Percentiles rank a stretch among this genome's conserved stretches.
These are phyloP conservation scores for Pseudophaeomoniella oleicola DNA, from an alignment of 2,329 filamentous ascomycete genomes.

Conservation along the genomic window DNA sequence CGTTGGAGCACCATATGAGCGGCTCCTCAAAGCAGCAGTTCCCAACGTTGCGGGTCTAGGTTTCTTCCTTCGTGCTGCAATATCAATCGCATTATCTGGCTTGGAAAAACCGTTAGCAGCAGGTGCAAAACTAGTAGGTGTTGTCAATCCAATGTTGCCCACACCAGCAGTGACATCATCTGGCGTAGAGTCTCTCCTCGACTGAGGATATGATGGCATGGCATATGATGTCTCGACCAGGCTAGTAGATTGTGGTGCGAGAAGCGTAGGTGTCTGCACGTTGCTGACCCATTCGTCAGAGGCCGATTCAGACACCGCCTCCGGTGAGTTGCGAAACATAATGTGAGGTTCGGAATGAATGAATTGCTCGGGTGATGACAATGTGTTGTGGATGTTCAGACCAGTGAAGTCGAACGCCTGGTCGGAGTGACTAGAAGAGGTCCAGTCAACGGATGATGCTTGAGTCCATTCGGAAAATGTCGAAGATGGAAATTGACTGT, in stretches of 20 bases:
- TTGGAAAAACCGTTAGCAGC: constrained; percentile 50
- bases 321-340: not conserved
- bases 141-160: constrained; percentile 1
- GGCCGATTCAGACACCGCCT: not conserved
- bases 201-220: constrained; percentile 9
- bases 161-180: constrained; percentile 9
- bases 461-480: not conserved
- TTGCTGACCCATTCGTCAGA: not conserved
- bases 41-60: constrained; percentile 31
- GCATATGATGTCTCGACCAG: constrained; percentile 3
- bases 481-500: constrained; percentile 1
- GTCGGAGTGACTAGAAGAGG: not conserved
- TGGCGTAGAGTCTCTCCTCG: constrained; percentile 9
- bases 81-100: constrained; percentile 26
- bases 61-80: constrained; percentile 30
- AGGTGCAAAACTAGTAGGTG: not conserved
- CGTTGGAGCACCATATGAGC: constrained; percentile 23
- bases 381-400: not conserved
- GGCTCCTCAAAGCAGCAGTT: constrained; percentile 21
- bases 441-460: not conserved
- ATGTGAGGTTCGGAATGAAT: not conserved
- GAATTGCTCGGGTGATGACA: not conserved
- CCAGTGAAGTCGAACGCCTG: not conserved
- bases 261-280: not conserved
- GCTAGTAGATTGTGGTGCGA: not conserved